These are phyloP conservation scores for Podospora didyma DNA, from an alignment of 495 filamentous ascomycete species.

Conservation along the genomic window DNA sequence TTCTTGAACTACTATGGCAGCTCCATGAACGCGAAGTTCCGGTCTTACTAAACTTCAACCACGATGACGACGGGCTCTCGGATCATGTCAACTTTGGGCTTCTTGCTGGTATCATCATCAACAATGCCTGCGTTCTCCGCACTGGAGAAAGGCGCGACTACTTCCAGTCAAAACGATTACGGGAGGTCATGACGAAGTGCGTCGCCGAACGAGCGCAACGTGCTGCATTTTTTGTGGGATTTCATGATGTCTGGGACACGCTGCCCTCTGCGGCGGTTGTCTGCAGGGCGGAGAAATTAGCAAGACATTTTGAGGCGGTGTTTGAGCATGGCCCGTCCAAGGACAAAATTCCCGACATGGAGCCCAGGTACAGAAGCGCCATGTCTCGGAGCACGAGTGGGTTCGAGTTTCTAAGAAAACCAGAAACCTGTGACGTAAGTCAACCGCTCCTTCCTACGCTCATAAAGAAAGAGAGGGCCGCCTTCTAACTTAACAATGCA, in stretches of 20 bases:
- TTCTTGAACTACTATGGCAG: conserved; percentile 3
- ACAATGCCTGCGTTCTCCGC: conserved; percentile 47
- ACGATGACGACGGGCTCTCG: conserved; percentile 4
- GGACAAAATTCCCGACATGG: neutral
- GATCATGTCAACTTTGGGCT: conserved; percentile 8
- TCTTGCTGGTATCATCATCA: conserved; percentile 39
- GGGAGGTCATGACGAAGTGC: conserved; percentile 32
- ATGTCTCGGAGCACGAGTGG: conserved; percentile 15
- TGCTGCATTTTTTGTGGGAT: conserved; percentile 22
- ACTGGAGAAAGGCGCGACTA: conserved; percentile 48
- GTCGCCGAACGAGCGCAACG: conserved; percentile 5
- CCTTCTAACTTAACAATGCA: neutral
- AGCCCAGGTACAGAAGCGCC: neutral
- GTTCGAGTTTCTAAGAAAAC: conserved; percentile 21
- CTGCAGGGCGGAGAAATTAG: conserved; percentile 20
- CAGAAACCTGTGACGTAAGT: conserved; percentile 18
- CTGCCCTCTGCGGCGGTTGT: conserved; percentile 19
- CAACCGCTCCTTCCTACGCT: neutral
- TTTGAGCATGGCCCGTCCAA: conserved; percentile 16
- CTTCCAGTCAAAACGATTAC: conserved; percentile 41
- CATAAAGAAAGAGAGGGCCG: neutral
- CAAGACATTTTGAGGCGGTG: conserved; percentile 23
- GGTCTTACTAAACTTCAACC: conserved; percentile 4
- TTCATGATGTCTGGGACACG: conserved; percentile 18
- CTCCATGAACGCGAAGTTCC: conserved; percentile 9